Percentiles rank a stretch among this genome's conserved stretches.
phyloP scores from a whole-genome alignment of 345 rosid genomes.

The Isatis tinctoria region DNA sequence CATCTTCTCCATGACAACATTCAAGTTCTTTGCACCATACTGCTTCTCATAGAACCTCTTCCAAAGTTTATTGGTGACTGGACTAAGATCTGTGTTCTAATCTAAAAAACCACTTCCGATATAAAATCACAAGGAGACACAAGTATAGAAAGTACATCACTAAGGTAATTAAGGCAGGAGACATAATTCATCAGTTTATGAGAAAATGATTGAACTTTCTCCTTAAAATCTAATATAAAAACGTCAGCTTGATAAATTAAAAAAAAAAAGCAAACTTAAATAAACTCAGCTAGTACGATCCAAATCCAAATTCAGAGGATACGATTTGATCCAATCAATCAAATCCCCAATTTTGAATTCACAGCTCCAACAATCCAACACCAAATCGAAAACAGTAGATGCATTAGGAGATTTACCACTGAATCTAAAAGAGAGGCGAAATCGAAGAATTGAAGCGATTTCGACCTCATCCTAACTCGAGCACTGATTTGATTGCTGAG shows the following conservation, averaged over 20 bases:
- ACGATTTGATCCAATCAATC: neutral
- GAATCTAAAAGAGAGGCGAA: neutral
- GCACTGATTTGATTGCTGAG: no score
- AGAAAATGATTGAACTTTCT: neutral
- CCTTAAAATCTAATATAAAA: neutral
- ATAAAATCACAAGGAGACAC: neutral
- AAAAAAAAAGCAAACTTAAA: neutral
- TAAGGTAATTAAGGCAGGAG: no score
- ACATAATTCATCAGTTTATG: neutral
- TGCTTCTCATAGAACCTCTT: slow-evolving; percentile 57
- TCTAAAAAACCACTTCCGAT: neutral
- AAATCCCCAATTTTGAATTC: no score
- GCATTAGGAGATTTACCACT: slow-evolving; percentile 12
- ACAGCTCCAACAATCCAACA: no score
- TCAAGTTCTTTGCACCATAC: slow-evolving; percentile 42
- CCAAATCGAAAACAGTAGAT: slow-evolving; percentile 18
- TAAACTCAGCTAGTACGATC: neutral
- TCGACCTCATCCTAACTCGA: no score
- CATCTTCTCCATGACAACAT: slow-evolving; percentile 56
- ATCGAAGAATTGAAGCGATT: slow-evolving; percentile 19
- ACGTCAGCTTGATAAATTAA: neutral
- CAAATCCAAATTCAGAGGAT: neutral
- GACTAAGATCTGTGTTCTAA: slow-evolving; percentile 79
- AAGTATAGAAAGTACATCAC: no score
- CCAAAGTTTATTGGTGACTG: slow-evolving; percentile 77